Evolutionary conservation across 148 eudicot genomes (phyloP).

Genomic region (Rhododendron ferrugineum): DNA sequence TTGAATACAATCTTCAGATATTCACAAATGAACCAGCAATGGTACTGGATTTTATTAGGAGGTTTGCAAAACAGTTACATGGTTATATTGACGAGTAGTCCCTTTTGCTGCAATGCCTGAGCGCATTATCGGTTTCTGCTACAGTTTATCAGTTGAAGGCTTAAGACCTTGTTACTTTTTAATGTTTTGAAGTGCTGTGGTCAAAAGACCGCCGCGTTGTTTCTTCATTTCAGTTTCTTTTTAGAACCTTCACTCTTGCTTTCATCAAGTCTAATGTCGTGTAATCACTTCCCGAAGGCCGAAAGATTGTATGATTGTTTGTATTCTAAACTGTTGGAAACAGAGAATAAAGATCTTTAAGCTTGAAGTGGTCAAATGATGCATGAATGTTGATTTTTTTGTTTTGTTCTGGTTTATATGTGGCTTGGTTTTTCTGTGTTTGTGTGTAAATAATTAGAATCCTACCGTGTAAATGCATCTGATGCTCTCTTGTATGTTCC

Average conservation of each 20-base stretch:
- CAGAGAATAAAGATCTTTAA: not conserved
- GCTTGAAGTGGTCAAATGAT: not conserved
- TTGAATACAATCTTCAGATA: not conserved
- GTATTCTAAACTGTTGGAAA: not conserved
- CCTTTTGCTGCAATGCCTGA: not conserved
- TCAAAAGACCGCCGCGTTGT: not conserved
- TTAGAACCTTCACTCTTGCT: not conserved
- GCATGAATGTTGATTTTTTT: not conserved
- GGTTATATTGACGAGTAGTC: not conserved
- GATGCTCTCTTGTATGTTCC: conserved; percentile 6
- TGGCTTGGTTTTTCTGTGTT: not conserved
- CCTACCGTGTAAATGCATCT: not conserved
- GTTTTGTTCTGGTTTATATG: not conserved
- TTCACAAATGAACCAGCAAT: not conserved
- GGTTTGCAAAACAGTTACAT: not conserved
- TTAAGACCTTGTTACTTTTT: not conserved
- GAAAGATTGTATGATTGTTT: not conserved
- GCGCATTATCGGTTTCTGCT: not conserved
- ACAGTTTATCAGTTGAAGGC: not conserved
- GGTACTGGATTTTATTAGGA: not conserved
- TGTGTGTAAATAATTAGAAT: not conserved
- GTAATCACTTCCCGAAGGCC: not conserved
- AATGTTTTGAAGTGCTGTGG: not conserved
- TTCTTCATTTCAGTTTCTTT: not conserved
- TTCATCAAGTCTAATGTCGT: not conserved